Base-by-base conservation (phyloP, 1,284 basidiomycete species). In the Leccinum subrobustum region DNA sequence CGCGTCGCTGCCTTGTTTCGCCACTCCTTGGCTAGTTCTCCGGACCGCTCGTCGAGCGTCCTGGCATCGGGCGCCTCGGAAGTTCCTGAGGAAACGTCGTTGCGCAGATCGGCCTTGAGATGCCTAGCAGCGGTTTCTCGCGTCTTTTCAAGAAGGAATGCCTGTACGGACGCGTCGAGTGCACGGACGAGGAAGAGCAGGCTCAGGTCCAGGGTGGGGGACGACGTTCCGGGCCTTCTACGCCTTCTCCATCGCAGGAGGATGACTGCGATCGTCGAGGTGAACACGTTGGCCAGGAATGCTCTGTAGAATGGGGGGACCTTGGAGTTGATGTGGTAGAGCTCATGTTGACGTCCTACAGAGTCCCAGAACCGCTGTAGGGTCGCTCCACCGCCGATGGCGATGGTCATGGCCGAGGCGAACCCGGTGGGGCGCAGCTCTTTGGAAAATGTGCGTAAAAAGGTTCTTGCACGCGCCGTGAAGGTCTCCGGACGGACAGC, bases 111-210 rank as follows among this genome's bases (percentile, higher is more conserved):
- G n/a, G 33, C 11, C 9, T 12, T 53, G 20, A 11, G 20, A 7
- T 37, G 61, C 16, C 58, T 54, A 12, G 42, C 27, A 48, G 58
- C 37, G n/a, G 52, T 52, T 37, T 63, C 31, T 57, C 62, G 57
- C 51, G 64, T 61, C 29, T 31, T 57, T 35, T 33, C 48, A 48
- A 57, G 47, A 37, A 59, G 60, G 7, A 62, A 60, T 0, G 75
- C 64, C 69, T 89, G 90, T 2, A 85, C 69, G 12, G 79, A 59
- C 6, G 83, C 80, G 67, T 92, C 89, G 53, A 88, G 67, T 1
- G 89, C 88, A 47, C 90, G 81, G n/a, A 90, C 87, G 50, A 88
- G 71, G 25, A 91, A 70, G 3, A 92, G 73, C 0, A 92, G 72
- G 6, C 85, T 89, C 44, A 92, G 75, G 67, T 91, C 88, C 18